Evolutionary conservation across 441 rosid species (phyloP).

Genomic region (Manihot esculenta): DNA sequence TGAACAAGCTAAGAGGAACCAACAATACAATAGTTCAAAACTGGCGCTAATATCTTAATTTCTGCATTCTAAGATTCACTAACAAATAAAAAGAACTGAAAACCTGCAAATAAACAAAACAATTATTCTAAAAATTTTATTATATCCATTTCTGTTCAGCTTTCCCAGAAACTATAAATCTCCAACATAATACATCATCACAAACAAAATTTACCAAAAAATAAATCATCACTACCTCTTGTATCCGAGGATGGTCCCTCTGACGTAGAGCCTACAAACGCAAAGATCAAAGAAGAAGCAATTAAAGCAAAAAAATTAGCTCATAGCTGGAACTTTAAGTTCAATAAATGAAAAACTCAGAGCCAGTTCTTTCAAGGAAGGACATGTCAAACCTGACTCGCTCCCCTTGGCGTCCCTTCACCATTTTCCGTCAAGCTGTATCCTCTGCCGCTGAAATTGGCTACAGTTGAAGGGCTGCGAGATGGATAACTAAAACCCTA

Average conservation of each 20-base stretch:
- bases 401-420: constrained; percentile 71
- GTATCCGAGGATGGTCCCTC: constrained; percentile 84
- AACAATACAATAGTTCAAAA: not conserved
- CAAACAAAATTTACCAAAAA: not conserved
- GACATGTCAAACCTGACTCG: constrained; percentile 43
- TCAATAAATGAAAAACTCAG: not conserved
- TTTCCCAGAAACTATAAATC: not conserved
- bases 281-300: not conserved
- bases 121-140: not conserved
- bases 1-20: not conserved
- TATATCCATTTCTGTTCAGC: not conserved
- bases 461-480: constrained; percentile 10
- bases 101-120: not conserved
- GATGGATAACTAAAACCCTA: constrained; percentile 27
- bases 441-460: not conserved
- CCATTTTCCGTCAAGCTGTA: constrained; percentile 37
- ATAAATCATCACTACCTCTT: constrained; percentile 49
- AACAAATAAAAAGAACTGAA: not conserved
- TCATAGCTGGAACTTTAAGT: not conserved
- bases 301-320: not conserved
- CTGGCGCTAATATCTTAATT: not conserved
- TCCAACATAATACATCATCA: not conserved
- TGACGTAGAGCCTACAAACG: constrained; percentile 59
- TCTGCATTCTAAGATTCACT: not conserved
- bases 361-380: not conserved